Percentiles rank a stretch among this genome's conserved stretches.
phyloP scores from a whole-genome alignment of 192 early-diverging fungal species.

The Linnemannia hyalina region DNA sequence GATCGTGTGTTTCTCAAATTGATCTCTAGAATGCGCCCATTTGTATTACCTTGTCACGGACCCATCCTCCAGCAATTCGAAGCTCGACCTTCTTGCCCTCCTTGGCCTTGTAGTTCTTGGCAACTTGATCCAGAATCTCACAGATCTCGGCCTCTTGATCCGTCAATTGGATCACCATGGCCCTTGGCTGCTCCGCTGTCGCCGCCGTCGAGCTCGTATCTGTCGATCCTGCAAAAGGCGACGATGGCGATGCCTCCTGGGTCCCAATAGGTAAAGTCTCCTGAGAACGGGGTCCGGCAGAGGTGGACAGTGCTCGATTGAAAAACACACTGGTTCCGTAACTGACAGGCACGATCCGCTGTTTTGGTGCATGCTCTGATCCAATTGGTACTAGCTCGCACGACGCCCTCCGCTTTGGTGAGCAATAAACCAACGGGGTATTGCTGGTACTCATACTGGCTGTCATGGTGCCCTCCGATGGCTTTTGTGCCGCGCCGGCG shows the following conservation, averaged over 20 bases:
- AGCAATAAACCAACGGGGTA: not conserved
- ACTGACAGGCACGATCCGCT: constrained; percentile 4
- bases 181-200: not conserved
- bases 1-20: not conserved
- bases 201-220: not conserved
- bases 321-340: constrained; percentile 20
- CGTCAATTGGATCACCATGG: constrained; percentile 57
- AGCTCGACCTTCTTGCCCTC: constrained; percentile 68
- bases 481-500: not conserved
- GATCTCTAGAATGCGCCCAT: not conserved
- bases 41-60: constrained; percentile 88
- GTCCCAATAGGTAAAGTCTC: not conserved
- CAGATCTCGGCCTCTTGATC: constrained; percentile 76
- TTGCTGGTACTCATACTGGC: not conserved
- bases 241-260: not conserved
- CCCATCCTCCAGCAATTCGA: constrained; percentile 98
- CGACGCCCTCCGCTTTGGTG: constrained; percentile 7
- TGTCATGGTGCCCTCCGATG: not conserved
- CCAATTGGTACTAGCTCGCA: not conserved
- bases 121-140: constrained; percentile 71
- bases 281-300: not conserved
- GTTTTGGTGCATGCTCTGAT: not conserved
- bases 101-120: constrained; percentile 59
- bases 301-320: not conserved
- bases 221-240: not conserved